phyloP scores from a whole-genome alignment of 306 rosid genomes.

The Ormosia semicastrata region DNA sequence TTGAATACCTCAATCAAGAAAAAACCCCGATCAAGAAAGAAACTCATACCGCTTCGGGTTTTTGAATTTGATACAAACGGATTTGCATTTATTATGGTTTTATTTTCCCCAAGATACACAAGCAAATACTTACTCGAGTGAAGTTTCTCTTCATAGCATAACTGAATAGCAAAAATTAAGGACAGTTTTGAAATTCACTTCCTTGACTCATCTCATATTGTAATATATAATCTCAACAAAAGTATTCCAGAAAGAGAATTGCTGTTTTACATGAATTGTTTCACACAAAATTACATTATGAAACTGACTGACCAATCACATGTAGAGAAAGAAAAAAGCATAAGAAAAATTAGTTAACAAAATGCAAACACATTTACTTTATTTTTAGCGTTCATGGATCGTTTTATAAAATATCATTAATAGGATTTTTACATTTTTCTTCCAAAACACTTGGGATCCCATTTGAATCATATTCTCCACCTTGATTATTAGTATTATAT shows the following conservation, averaged over 20 bases:
- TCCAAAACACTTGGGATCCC: not conserved
- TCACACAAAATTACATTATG: not conserved
- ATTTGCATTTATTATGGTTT: no score
- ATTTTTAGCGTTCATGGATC: no score
- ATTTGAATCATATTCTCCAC: not conserved
- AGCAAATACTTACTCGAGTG: no score
- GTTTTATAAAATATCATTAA: not conserved
- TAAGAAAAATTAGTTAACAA: not conserved
- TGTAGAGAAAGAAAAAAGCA: not conserved
- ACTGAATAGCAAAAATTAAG: not conserved
- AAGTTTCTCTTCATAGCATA: no score
- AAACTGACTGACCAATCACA: not conserved
- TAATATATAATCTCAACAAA: not conserved
- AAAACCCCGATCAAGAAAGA: conserved; percentile 62
- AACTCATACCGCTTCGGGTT: not conserved
- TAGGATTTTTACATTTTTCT: not conserved
- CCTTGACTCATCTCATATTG: not conserved
- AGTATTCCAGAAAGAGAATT: not conserved
- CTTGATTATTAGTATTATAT: not conserved
- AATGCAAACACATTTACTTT: not conserved
- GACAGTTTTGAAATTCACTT: not conserved
- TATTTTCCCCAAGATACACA: not conserved
- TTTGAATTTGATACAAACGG: no score
- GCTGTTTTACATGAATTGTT: not conserved
- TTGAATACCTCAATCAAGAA: no score